Percentiles rank a stretch among this genome's conserved stretches.
Evolutionary conservation across 345 rosid genomes (phyloP).

Genomic region (Pelargonium nanum): DNA sequence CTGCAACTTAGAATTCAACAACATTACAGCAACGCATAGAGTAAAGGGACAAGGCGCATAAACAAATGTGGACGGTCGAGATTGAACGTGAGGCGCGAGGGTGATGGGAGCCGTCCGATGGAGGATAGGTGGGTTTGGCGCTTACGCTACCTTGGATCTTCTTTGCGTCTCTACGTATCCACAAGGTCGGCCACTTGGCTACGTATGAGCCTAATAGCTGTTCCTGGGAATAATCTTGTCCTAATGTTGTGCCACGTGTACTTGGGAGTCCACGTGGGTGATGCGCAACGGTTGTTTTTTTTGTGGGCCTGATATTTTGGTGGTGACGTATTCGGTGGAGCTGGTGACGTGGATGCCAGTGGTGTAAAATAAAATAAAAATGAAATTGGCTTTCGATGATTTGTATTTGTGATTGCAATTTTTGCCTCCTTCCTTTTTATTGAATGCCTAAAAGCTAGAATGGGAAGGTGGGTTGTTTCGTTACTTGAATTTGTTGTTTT

Average conservation of each 20-base stretch:
- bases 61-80: slow-evolving; percentile 24
- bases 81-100: slow-evolving; percentile 29
- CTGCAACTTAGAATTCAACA: slow-evolving; percentile 34
- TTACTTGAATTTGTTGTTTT: too few relatives aligned
- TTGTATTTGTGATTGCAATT: too few relatives aligned
- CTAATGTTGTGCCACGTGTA: slow-evolving; percentile 10
- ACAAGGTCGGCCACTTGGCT: slow-evolving; percentile 21
- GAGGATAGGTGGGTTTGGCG: slow-evolving; percentile 31
- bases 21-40: slow-evolving; percentile 28
- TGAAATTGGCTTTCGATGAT: too few relatives aligned
- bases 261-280: not conserved
- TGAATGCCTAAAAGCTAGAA: too few relatives aligned
- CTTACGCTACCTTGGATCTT: slow-evolving; percentile 34
- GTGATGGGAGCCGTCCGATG: slow-evolving; percentile 20
- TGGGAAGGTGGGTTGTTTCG: too few relatives aligned
- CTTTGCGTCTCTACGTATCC: slow-evolving; percentile 24
- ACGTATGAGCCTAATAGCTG: slow-evolving; percentile 9
- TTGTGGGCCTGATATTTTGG: not conserved
- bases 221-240: not conserved
- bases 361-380: too few relatives aligned
- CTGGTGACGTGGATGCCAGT: too few relatives aligned
- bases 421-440: too few relatives aligned
- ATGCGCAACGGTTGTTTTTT: not conserved
- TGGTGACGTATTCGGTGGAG: too few relatives aligned
- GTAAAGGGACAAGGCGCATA: slow-evolving; percentile 17